Conservation (phyloP, 2,329 filamentous ascomycete genomes). For the Stromatinia cepivora region DNA sequence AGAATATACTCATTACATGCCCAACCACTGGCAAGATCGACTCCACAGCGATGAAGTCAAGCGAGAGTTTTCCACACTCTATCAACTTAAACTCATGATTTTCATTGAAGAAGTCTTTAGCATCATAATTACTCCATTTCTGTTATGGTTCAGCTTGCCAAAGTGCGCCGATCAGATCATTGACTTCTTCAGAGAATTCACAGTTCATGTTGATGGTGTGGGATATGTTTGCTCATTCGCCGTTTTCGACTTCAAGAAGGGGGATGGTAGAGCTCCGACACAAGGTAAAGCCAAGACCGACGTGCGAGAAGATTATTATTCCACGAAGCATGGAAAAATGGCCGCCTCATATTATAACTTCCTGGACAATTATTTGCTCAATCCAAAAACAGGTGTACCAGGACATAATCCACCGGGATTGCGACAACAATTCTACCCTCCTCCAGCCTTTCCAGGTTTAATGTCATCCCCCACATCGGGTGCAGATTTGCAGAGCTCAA, state of each 20-base stretch:
- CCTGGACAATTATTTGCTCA: constrained; percentile 83
- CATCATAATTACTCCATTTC: constrained; percentile 86
- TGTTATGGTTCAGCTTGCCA: constrained; percentile 83
- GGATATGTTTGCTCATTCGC: constrained; percentile 97
- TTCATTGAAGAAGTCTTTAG: constrained; percentile 91
- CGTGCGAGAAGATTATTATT: constrained; percentile 87
- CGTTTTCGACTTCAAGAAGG: constrained; percentile 94
- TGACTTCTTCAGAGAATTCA: constrained; percentile 98
- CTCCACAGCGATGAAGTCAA: constrained; percentile 95
- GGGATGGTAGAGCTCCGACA: constrained; percentile 56
- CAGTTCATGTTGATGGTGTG: constrained; percentile 91
- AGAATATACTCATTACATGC: constrained; percentile 88
- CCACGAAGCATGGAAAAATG: constrained; percentile 97
- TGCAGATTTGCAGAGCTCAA: constrained; percentile 56
- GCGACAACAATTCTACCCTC: constrained; percentile 68
- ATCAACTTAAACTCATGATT: constrained; percentile 88
- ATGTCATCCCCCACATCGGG: constrained; percentile 63
- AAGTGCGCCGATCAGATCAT: constrained; percentile 89
- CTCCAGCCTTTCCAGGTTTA: constrained; percentile 71
- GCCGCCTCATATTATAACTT: constrained; percentile 96
- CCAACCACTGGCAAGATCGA: constrained; percentile 81
- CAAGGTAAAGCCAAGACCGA: constrained; percentile 46
- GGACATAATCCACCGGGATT: constrained; percentile 58
- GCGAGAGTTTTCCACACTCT: constrained; percentile 83
- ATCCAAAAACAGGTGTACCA: constrained; percentile 66